Base-by-base conservation (phyloP, 768 basidiomycete species). In the Clitopilus hobsonii region DNA sequence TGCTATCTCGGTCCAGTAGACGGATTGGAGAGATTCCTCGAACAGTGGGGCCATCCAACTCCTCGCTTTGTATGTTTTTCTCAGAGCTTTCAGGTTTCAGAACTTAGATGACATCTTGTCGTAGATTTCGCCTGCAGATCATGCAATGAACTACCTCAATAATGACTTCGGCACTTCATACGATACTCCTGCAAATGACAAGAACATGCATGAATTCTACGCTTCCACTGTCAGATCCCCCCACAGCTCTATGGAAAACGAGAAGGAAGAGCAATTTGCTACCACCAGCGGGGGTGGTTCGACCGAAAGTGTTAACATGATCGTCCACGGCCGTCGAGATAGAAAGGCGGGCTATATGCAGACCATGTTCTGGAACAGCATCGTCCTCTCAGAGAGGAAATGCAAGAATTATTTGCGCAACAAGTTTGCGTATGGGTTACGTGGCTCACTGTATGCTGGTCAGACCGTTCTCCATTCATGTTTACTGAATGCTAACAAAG, bases 111-210 rank as follows among this genome's bases (percentile, higher is more conserved):
- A 70, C 13, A 54, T 5, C 20, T 28, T 16, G 38, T 65, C 79
- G 69, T 72, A 67, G 49, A 51, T 32, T 50, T 82, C 81, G 26
- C 84, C 85, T 0, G 73, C 77, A 0, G 85, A 86, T 58, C 82
- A 84, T 53, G 79, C 83, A 0, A 76, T 87, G 65, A 80, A 81
- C 60, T 72, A 84, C 56, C 71, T 85, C 51, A 80, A 79, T 60
- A 70, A 67, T 27, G 80, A 82, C 55, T 82, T 82, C 53, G 58
- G 53, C 0, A 50, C 60, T 10, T 47, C 62, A 4, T 27, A 51
- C 10, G 49, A 65, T 65, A 20, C 41, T n/a, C 18, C 53, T 56
- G 7, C 56, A 58, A 25, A 61, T 58, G 5, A 53, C 63, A 5
- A 51, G 27, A 67, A 73, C 13, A 70, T 77, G 49, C 66, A 73